phyloP scores from a whole-genome alignment of 1,139 yeast genomes.

The Hansenula lynferdii region DNA sequence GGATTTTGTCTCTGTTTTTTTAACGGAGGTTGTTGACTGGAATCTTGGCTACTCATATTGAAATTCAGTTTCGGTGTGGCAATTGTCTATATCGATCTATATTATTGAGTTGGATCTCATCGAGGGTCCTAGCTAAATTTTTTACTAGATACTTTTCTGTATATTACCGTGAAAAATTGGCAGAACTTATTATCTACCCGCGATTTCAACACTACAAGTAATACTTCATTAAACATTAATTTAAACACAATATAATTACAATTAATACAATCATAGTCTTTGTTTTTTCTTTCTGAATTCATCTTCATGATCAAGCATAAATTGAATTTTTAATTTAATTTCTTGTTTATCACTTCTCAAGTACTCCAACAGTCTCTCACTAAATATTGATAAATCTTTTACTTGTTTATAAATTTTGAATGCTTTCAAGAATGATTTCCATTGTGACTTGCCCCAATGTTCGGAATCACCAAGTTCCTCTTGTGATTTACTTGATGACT shows the following conservation, averaged over 20 bases:
- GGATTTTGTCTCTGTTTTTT: background rate
- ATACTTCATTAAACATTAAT: background rate
- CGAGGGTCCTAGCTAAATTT: too few species aligned
- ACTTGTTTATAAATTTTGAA: slow-evolving; percentile 6
- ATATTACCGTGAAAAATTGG: too few species aligned
- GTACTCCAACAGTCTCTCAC: slow-evolving; percentile 5
- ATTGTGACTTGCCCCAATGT: slow-evolving; percentile 17
- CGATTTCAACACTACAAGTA: too few species aligned
- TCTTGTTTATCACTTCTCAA: slow-evolving; percentile 17
- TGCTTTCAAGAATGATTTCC: slow-evolving; percentile 14
- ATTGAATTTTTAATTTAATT: slow-evolving; percentile 15
- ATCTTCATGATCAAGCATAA: slow-evolving; percentile 8
- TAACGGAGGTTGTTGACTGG: background rate
- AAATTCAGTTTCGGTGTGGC: too few species aligned
- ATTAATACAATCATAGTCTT: background rate
- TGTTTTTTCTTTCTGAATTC: background rate
- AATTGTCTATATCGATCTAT: too few species aligned
- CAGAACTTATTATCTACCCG: too few species aligned
- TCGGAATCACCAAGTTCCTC: slow-evolving; percentile 10
- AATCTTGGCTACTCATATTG: slow-evolving; percentile 1
- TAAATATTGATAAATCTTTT: slow-evolving; percentile 13
- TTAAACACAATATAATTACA: background rate
- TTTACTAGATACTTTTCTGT: too few species aligned
- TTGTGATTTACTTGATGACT: too few species aligned
- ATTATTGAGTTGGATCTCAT: too few species aligned